These are phyloP conservation scores for Nasturtium officinale DNA, from an alignment of 345 rosid species.

Conservation along the genomic window DNA sequence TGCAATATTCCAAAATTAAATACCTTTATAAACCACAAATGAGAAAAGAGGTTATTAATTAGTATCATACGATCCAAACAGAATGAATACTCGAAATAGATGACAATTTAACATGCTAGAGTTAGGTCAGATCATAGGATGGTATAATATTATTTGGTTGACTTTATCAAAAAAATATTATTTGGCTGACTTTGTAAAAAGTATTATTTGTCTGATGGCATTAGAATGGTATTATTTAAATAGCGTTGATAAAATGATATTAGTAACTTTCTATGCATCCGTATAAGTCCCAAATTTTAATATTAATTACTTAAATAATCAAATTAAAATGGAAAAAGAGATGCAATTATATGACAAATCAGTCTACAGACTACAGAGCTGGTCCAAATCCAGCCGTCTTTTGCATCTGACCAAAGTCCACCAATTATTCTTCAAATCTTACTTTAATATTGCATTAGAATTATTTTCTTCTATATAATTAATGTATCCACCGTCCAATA, in stretches of 20 bases:
- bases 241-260: neutral
- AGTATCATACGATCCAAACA: neutral
- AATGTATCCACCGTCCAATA: slow-evolving; percentile 38
- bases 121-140: neutral
- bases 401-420: slow-evolving; percentile 31
- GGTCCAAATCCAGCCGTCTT: slow-evolving; percentile 40
- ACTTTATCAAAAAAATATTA: neutral
- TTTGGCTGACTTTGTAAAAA: no score
- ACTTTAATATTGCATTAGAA: slow-evolving; percentile 17
- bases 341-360: slow-evolving; percentile 10
- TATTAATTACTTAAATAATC: neutral
- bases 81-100: neutral
- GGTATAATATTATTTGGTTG: neutral
- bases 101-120: neutral
- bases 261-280: slow-evolving; percentile 2
- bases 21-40: no score
- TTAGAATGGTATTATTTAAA: neutral
- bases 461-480: slow-evolving; percentile 2
- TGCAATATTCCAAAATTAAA: no score
- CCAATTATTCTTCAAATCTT: slow-evolving; percentile 19
- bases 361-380: slow-evolving; percentile 6
- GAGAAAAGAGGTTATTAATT: no score
- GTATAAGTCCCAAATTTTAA: neutral
- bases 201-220: neutral
- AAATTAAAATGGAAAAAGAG: neutral